Base-by-base conservation (phyloP, 2,329 filamentous ascomycete species). In the Fusarium sp. region DNA sequence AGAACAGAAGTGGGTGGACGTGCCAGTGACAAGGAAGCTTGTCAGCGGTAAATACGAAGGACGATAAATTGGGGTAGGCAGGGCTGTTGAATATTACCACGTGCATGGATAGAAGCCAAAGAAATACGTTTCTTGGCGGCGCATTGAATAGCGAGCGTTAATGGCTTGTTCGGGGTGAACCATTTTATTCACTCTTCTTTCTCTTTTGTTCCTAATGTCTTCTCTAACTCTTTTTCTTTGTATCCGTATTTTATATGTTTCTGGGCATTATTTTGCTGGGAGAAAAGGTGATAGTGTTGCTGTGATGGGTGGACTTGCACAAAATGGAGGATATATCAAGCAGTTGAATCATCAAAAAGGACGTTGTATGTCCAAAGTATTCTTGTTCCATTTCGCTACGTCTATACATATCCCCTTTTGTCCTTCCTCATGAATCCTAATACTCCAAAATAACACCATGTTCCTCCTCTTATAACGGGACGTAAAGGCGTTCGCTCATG, bases 41-140 rank as follows among this genome's bases (percentile, higher is more conserved):
- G 85, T 92, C 25, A 90, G 88, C 76, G 93, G 93, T 48, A 92
- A 90, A 80, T 97, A 96, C 78, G 88, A 92, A 74, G 87, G 88
- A 46, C 78, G 67, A 43, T 75, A 59, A 32, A 69, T 20, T 0
- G 34, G 23, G 20, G 40, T 1, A 28, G 18, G 18, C 18, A n/a
- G 55, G 47, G 50, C n/a, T 43, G 34, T 57, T 63, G 45, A 41
- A 59, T 27, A 40, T 66, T 55, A 32, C 50, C 55, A 68, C 48
- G 18, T 65, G 68, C 68, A 71, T 68, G 63, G 68, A 70, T 71
- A 71, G 68, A 72, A 50, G 61, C 49, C 40, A 51, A 23, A 34
- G 53, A 63, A 42, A 79, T 16, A 32, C 40, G 30, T 37, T 82
- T 83, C 53, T 43, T 63, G 63, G 66, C 60, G 67, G 56, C 72